These are phyloP conservation scores for Pulveroboletus sp. DNA, from an alignment of 768 basidiomycete species.

Conservation along the genomic window DNA sequence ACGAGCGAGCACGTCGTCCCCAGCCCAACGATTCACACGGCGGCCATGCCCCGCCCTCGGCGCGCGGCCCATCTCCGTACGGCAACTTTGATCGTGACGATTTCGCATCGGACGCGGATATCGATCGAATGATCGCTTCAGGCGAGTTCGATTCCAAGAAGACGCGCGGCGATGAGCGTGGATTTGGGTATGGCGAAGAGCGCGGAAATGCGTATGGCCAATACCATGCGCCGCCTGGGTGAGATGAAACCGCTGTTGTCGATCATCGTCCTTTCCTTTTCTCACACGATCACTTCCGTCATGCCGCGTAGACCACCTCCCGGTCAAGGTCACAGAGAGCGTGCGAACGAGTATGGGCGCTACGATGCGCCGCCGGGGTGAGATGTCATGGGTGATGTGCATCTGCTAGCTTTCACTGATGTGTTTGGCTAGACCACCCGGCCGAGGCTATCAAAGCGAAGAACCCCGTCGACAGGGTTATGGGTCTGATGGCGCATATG, in stretches of 20 bases:
- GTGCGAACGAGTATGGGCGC: background rate
- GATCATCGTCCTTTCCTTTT: background rate
- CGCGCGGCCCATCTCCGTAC: background rate
- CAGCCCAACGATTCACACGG: background rate
- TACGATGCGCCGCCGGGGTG: conserved; percentile 14
- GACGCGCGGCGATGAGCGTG: background rate
- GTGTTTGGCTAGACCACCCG: conserved; percentile 1
- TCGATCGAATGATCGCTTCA: conserved; percentile 15
- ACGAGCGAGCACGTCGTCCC: background rate
- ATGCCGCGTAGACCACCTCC: conserved; percentile 6
- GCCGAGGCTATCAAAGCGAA: conserved; percentile 6
- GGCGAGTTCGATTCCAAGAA: conserved; percentile 9
- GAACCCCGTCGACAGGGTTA: conserved; percentile 1
- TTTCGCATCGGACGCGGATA: conserved; percentile 28
- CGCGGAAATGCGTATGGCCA: background rate
- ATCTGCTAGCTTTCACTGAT: background rate
- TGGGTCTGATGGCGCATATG: conserved; percentile 1
- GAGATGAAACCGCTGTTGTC: background rate
- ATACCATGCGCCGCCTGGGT: conserved; percentile 11
- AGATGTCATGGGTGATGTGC: background rate
- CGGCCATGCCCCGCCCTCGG: background rate
- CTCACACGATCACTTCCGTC: too few species aligned
- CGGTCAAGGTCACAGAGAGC: background rate
- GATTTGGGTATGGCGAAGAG: background rate
- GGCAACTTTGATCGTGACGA: conserved; percentile 21